phyloP scores from a whole-genome alignment of 2,329 filamentous ascomycete genomes.

The Cladosporium sp. region DNA sequence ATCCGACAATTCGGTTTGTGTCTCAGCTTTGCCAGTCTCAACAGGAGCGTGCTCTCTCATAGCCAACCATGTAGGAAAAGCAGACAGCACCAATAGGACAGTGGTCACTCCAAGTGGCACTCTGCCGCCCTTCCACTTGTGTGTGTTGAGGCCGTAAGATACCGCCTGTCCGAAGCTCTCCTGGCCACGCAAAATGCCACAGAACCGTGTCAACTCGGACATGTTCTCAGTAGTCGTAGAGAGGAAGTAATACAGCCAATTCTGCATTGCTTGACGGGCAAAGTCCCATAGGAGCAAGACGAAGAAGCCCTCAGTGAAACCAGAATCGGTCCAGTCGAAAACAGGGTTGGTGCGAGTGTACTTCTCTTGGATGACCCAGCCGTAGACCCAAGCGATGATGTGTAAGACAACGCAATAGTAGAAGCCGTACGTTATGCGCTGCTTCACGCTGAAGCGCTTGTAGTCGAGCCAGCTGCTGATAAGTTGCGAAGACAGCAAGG shows the following conservation, averaged over 20 bases:
- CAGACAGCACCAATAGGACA: conserved; percentile 24
- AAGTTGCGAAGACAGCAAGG: conserved; percentile 42
- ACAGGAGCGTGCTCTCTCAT: conserved; percentile 29
- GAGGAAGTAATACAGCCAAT: conserved; percentile 55
- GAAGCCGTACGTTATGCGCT: conserved; percentile 39
- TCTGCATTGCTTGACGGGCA: conserved; percentile 50
- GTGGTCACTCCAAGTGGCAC: conserved; percentile 42
- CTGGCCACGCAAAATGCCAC: conserved; percentile 42
- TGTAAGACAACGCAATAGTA: conserved; percentile 40
- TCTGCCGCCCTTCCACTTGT: conserved; percentile 40
- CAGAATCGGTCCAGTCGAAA: conserved; percentile 42
- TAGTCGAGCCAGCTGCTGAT: conserved; percentile 46
- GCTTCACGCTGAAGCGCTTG: conserved; percentile 39
- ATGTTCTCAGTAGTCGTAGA: conserved; percentile 55
- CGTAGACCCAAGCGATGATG: conserved; percentile 46
- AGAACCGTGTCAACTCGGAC: conserved; percentile 45
- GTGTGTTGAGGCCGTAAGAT: conserved; percentile 41
- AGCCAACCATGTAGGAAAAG: conserved; percentile 31
- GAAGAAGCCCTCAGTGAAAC: conserved; percentile 47
- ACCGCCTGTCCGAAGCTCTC: conserved; percentile 45
- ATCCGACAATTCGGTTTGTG: neutral
- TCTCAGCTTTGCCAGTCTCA: neutral
- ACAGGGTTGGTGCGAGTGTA: conserved; percentile 41
- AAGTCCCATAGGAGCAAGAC: conserved; percentile 49
- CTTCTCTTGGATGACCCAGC: conserved; percentile 44